These are phyloP conservation scores for Russula virescens DNA, from an alignment of 768 basidiomycete genomes.

Conservation along the genomic window DNA sequence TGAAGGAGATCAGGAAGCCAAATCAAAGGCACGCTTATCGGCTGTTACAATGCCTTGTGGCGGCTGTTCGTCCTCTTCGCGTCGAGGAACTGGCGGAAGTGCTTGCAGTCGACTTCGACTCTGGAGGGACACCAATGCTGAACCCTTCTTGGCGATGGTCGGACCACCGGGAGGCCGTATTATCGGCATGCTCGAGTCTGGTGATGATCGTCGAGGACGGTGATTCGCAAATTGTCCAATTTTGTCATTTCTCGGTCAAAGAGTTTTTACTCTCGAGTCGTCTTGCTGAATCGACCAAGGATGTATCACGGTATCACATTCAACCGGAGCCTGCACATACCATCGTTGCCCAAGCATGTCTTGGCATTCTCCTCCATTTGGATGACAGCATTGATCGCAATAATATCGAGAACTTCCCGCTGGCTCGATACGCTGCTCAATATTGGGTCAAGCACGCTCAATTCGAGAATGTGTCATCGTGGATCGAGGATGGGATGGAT, in stretches of 20 bases:
- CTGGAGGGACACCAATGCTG: background rate
- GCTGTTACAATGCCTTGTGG: background rate
- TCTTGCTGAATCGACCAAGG: background rate
- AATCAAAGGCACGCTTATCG: background rate
- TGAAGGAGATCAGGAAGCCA: background rate
- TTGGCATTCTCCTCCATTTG: background rate
- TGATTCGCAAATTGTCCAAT: background rate
- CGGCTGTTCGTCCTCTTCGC: background rate
- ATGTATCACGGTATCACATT: background rate
- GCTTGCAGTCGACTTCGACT: background rate
- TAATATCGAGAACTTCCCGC: background rate
- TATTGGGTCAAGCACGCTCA: background rate
- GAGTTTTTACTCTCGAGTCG: background rate
- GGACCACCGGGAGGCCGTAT: background rate
- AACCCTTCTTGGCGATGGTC: background rate
- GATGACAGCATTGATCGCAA: background rate
- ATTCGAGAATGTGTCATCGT: background rate
- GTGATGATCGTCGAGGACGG: background rate
- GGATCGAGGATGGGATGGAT: background rate
- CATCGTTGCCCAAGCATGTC: background rate
- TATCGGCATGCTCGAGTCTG: background rate
- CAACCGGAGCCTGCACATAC: background rate
- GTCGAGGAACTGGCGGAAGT: slow-evolving; percentile 3
- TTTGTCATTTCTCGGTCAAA: background rate
- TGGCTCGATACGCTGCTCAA: background rate